Evolutionary conservation across 2,329 filamentous ascomycete genomes (phyloP).

Genomic region (Hansfordia pulvinata): DNA sequence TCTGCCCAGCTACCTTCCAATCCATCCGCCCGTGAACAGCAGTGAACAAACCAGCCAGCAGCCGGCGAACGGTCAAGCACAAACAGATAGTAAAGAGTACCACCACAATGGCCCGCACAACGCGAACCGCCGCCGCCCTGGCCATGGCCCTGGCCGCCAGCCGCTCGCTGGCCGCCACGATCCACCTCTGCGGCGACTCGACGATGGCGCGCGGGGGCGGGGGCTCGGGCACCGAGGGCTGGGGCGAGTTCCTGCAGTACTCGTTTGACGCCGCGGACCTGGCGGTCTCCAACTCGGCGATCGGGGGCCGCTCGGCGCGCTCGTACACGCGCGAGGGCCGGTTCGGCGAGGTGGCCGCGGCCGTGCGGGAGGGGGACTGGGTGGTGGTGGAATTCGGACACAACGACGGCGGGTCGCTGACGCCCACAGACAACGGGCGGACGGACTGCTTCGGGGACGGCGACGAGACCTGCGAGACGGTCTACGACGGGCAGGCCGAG

Average conservation of each 20-base stretch:
- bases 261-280: too few relatives aligned
- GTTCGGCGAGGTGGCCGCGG: conserved; percentile 37
- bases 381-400: conserved; percentile 60
- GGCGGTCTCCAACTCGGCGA: conserved; percentile 44
- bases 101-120: too few relatives aligned
- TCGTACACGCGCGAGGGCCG: conserved; percentile 48
- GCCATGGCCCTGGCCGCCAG: too few relatives aligned
- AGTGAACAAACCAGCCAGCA: too few relatives aligned
- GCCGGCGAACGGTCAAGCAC: too few relatives aligned
- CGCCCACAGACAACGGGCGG: conserved; percentile 42
- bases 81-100: too few relatives aligned
- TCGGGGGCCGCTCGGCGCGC: conserved; percentile 47
- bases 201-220: conserved; percentile 35
- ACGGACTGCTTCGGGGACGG: conserved; percentile 40
- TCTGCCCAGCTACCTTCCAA: too few relatives aligned
- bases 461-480: conserved; percentile 36
- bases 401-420: conserved; percentile 50
- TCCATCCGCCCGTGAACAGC: too few relatives aligned
- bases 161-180: conserved; percentile 18
- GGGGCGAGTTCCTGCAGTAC: conserved; percentile 45
- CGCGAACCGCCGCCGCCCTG: too few relatives aligned
- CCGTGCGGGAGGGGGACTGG: conserved; percentile 40
- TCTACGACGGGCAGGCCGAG: conserved; percentile 16
- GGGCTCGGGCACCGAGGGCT: conserved; percentile 29
- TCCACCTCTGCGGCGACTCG: conserved; percentile 39